Percentiles rank a stretch among this genome's conserved stretches.
These are phyloP conservation scores for Lachancea meyersii DNA, from an alignment of 805 yeast species.

Conservation along the genomic window DNA sequence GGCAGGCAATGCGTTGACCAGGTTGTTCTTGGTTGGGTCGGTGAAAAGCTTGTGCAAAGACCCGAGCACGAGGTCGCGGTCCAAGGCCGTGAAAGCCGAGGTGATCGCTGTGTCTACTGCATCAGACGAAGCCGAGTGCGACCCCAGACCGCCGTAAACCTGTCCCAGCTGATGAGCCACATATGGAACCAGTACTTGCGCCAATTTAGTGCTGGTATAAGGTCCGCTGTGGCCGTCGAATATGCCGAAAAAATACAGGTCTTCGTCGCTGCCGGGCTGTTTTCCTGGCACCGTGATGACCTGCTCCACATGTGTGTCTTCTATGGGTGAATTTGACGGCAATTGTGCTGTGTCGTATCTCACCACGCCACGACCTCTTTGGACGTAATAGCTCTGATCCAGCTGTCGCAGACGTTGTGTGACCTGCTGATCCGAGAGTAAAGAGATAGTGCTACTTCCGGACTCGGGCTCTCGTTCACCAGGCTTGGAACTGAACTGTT, in stretches of 20 bases:
- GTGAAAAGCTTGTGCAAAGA: conserved; percentile 64
- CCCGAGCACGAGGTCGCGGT: conserved; percentile 76
- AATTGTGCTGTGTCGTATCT: conserved; percentile 87
- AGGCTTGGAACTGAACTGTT: conserved; percentile 16
- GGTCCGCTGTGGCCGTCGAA: conserved; percentile 98
- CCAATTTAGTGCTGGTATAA: conserved; percentile 80
- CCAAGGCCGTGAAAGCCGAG: conserved; percentile 74
- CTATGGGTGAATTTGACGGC: conserved; percentile 88
- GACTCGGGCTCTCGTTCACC: not conserved
- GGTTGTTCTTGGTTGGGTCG: conserved; percentile 53
- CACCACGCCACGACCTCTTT: conserved; percentile 79
- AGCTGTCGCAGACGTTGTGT: conserved; percentile 57
- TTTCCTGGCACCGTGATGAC: conserved; percentile 62
- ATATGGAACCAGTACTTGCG: conserved; percentile 68
- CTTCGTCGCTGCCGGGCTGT: conserved; percentile 38
- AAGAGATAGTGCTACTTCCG: conserved; percentile 30
- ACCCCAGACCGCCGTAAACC: conserved; percentile 35
- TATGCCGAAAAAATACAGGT: conserved; percentile 93
- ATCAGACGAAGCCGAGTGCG: conserved; percentile 49
- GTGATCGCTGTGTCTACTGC: conserved; percentile 73
- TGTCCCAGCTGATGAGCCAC: conserved; percentile 74
- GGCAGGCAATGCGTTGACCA: conserved; percentile 79
- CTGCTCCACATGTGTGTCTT: conserved; percentile 86
- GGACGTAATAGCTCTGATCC: conserved; percentile 76
- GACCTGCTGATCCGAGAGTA: conserved; percentile 65